Evolutionary conservation across 768 basidiomycete species (phyloP).

Genomic region (Phlebiopsis flavidoalba): DNA sequence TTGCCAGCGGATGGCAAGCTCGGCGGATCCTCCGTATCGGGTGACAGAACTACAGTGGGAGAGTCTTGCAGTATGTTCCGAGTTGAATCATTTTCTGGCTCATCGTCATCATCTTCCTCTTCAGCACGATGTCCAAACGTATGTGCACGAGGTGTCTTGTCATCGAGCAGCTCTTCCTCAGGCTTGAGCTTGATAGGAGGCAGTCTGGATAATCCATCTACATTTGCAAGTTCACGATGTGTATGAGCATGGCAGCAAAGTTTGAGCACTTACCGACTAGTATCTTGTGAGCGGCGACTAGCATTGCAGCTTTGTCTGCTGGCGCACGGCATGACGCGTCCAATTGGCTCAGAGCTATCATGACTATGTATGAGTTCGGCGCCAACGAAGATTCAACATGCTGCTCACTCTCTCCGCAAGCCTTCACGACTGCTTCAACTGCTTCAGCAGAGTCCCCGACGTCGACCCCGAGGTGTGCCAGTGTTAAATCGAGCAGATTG

Average conservation of each 20-base stretch:
- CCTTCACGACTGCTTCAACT: constrained; percentile 59
- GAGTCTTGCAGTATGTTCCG: constrained; percentile 7
- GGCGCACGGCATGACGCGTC: constrained; percentile 53
- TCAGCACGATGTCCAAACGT: constrained; percentile 5
- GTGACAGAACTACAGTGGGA: constrained; percentile 20
- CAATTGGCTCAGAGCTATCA: constrained; percentile 48
- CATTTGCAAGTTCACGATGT: not conserved
- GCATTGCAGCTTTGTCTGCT: constrained; percentile 68
- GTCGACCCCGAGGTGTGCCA: constrained; percentile 88
- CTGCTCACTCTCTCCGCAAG: constrained; percentile 75
- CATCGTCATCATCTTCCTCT: constrained; percentile 14
- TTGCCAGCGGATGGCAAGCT: not conserved
- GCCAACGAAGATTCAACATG: not conserved
- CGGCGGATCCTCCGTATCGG: constrained; percentile 11
- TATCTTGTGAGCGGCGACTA: constrained; percentile 81
- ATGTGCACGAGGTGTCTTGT: constrained; percentile 27
- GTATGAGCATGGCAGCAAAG: not conserved
- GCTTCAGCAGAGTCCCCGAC: constrained; percentile 46
- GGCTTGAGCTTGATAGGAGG: constrained; percentile 73
- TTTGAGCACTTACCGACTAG: constrained; percentile 62
- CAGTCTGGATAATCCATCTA: constrained; percentile 70
- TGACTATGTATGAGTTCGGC: constrained; percentile 11
- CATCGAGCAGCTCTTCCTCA: constrained; percentile 40
- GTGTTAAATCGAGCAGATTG: constrained; percentile 82
- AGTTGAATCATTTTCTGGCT: not conserved